Evolutionary conservation across 108 stramenopile species (phyloP).

Genomic region (Nitzschia sp.): DNA sequence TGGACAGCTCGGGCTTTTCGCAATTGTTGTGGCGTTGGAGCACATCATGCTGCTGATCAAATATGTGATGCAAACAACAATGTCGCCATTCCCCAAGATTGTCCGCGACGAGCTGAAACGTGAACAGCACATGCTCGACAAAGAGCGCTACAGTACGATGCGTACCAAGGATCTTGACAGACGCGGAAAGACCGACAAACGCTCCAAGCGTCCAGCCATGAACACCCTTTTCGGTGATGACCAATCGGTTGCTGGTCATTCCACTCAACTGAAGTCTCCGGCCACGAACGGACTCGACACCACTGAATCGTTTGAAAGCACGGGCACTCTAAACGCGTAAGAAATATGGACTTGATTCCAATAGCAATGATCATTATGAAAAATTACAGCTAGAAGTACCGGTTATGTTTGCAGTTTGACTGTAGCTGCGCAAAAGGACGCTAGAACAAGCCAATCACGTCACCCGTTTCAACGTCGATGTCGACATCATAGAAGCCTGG

Average conservation of each 20-base stretch:
- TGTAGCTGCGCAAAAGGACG: not conserved
- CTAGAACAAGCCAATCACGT: constrained; percentile 97
- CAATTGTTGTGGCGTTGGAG: constrained; percentile 85
- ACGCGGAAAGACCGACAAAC: constrained; percentile 17
- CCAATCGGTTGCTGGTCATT: no score
- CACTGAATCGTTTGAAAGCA: not conserved
- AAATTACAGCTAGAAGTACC: not conserved
- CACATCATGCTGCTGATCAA: constrained; percentile 89
- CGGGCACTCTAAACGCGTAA: no score
- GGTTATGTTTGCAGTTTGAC: not conserved
- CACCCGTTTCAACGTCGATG: constrained; percentile 90
- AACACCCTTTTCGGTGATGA: not conserved
- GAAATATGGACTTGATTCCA: no score
- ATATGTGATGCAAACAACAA: constrained; percentile 77
- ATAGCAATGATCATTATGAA: not conserved
- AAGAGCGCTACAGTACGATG: constrained; percentile 56
- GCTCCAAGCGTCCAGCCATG: not conserved
- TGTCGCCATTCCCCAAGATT: constrained; percentile 60
- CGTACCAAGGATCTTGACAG: constrained; percentile 52
- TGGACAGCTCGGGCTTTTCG: constrained; percentile 65
- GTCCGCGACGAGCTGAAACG: constrained; percentile 72
- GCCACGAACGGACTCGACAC: not conserved
- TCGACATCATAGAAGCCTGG: constrained; percentile 99
- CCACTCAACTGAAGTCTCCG: no score
- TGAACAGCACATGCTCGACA: constrained; percentile 64